phyloP scores from a whole-genome alignment of 2,329 filamentous ascomycete species.

The Fusarium subtropicale region DNA sequence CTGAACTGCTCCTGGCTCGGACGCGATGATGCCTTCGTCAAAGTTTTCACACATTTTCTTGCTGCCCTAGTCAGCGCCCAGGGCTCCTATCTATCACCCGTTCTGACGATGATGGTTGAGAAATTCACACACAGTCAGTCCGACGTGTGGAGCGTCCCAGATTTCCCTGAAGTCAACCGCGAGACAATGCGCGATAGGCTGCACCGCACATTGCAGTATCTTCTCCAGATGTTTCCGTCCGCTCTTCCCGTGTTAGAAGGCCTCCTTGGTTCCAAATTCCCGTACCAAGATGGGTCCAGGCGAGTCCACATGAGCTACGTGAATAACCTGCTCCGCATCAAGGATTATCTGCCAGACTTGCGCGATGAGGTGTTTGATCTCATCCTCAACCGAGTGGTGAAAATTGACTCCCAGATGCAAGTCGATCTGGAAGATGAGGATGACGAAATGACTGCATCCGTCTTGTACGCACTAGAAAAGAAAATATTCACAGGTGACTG shows the following conservation, averaged over 20 bases:
- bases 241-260: constrained; percentile 76
- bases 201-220: constrained; percentile 79
- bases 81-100: constrained; percentile 77
- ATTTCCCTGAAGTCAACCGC: constrained; percentile 70
- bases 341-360: constrained; percentile 81
- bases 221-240: constrained; percentile 85
- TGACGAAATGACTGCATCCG: constrained; percentile 82
- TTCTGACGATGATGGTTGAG: constrained; percentile 83
- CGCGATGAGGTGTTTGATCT: constrained; percentile 84
- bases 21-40: constrained; percentile 72
- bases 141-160: constrained; percentile 61
- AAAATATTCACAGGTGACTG: constrained; percentile 48
- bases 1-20: constrained; percentile 74
- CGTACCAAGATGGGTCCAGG: constrained; percentile 79
- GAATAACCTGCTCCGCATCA: constrained; percentile 81
- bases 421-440: constrained; percentile 92
- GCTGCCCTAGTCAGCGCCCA: constrained; percentile 84
- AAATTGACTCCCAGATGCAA: constrained; percentile 96
- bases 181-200: constrained; percentile 77
- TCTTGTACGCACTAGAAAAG: constrained; percentile 65
- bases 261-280: constrained; percentile 76
- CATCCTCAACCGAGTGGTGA: constrained; percentile 87
- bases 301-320: constrained; percentile 89
- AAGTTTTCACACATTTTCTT: constrained; percentile 75
- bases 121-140: constrained; percentile 72